Conservation (phyloP, 2,329 filamentous ascomycete species). For the Ophiostoma angusticollis region DNA sequence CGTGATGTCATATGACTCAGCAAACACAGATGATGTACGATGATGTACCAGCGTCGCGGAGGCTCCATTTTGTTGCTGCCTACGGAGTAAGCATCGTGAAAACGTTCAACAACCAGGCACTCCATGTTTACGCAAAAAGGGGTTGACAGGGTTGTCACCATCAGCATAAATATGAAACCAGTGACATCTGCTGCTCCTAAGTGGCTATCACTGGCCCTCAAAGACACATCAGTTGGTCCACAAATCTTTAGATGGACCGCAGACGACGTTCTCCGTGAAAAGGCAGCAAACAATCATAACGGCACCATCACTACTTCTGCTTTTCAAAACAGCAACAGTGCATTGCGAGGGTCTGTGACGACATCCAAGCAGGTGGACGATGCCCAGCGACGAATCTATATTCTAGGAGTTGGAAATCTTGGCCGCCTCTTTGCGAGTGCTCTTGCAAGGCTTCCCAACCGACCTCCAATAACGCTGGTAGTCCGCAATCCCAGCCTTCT, state of each 20-base stretch:
- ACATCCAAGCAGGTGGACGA: neutral
- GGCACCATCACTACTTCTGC: no score
- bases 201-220: conserved; percentile 8
- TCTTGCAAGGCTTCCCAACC: conserved; percentile 43
- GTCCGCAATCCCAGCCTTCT: conserved; percentile 48
- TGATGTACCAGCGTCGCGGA: no score
- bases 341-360: neutral
- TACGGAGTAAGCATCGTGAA: no score
- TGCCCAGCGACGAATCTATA: conserved; percentile 45
- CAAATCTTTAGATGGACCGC: conserved; percentile 10
- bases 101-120: no score
- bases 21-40: neutral
- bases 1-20: conserved; percentile 10
- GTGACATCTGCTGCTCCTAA: neutral
- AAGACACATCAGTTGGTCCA: conserved; percentile 4
- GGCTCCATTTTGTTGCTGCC: no score
- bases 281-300: neutral
- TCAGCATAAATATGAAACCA: neutral
- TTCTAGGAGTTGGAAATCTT: conserved; percentile 71
- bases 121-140: neutral
- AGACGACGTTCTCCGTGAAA: conserved; percentile 1
- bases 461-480: conserved; percentile 69
- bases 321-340: no score
- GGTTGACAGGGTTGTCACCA: neutral
- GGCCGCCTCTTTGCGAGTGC: conserved; percentile 67